Base-by-base conservation (phyloP, 345 rosid species). In the Eucalyptus curtisii region DNA sequence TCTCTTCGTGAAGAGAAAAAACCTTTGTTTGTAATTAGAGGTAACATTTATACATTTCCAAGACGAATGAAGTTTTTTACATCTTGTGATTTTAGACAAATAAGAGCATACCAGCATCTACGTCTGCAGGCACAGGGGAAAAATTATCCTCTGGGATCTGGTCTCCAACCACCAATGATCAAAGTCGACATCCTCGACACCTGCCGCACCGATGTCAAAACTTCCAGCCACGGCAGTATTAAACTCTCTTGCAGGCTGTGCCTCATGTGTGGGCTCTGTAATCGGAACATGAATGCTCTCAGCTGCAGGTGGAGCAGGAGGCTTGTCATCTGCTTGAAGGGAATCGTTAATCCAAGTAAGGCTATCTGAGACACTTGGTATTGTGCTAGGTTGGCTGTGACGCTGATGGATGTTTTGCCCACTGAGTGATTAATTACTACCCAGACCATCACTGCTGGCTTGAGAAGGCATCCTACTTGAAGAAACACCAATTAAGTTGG, bases 61-160 rank as follows among this genome's bases (percentile, higher is more conserved):
- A n/a, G n/a, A n/a, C n/a, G n/a, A n/a, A n/a, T n/a, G n/a, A n/a
- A n/a, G n/a, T n/a, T n/a, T n/a, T n/a, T n/a, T n/a, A n/a, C n/a
- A n/a, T n/a, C n/a, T n/a, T n/a, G n/a, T n/a, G n/a, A n/a, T n/a
- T n/a, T n/a, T n/a, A n/a, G n/a, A n/a, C n/a, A n/a, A n/a, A n/a
- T n/a, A n/a, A n/a, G n/a, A n/a, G n/a, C 92, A 91, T 91, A 90
- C 93, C 94, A 68, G 89, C 85, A 80, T 95, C 96, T 85, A 90
- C 86, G 49, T 89, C 89, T 24, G 85, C 20, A 86, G 40, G 40
- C 40, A 37, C 40, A 37, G 93, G 86, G 53, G 87, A 68, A 40
- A 89, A 94, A 13, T 88, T 45, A 25, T 61, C 76, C 81, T 89
- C 90, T 5, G 88, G 91, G 40, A 87, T 87, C 48, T 85, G 88